phyloP scores from a whole-genome alignment of 2,329 filamentous ascomycete species.

The Aspergillus floridensis region DNA sequence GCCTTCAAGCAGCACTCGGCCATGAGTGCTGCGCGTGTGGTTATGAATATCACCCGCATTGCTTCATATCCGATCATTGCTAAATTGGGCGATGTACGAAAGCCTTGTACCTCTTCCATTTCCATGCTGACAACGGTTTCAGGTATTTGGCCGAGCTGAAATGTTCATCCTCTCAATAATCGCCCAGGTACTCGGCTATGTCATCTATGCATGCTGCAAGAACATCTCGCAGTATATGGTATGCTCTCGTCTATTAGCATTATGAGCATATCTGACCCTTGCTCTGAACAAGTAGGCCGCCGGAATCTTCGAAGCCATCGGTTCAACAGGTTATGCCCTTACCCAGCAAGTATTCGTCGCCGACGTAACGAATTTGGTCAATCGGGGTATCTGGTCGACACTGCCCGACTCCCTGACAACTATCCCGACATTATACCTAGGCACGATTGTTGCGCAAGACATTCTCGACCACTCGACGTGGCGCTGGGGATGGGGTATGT shows the following conservation, averaged over 20 bases:
- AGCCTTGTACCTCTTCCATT: neutral
- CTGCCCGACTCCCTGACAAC: constrained; percentile 58
- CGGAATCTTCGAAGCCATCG: constrained; percentile 59
- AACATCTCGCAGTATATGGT: constrained; percentile 44
- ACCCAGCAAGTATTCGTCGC: constrained; percentile 65
- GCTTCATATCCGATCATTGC: constrained; percentile 28
- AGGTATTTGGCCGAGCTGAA: constrained; percentile 60
- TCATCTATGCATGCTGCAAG: constrained; percentile 55
- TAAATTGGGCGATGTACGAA: constrained; percentile 23
- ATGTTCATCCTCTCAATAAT: constrained; percentile 55
- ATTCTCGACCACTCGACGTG: constrained; percentile 40
- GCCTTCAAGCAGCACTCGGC: constrained; percentile 25
- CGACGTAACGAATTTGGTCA: constrained; percentile 59
- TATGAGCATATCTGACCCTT: neutral
- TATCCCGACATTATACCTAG: constrained; percentile 52
- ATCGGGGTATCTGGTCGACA: constrained; percentile 59
- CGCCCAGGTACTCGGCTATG: constrained; percentile 57
- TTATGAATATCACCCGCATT: constrained; percentile 24
- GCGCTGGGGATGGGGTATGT: constrained; percentile 46
- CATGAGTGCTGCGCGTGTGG: constrained; percentile 23
- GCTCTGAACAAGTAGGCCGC: constrained; percentile 28
- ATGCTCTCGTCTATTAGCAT: constrained; percentile 38
- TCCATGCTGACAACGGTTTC: neutral
- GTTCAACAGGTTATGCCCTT: constrained; percentile 59
- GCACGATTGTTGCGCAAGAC: constrained; percentile 43